Percentiles rank a stretch among this genome's conserved stretches.
phyloP scores from a whole-genome alignment of 495 filamentous ascomycete species.

The Hyaloscypha bicolor region DNA sequence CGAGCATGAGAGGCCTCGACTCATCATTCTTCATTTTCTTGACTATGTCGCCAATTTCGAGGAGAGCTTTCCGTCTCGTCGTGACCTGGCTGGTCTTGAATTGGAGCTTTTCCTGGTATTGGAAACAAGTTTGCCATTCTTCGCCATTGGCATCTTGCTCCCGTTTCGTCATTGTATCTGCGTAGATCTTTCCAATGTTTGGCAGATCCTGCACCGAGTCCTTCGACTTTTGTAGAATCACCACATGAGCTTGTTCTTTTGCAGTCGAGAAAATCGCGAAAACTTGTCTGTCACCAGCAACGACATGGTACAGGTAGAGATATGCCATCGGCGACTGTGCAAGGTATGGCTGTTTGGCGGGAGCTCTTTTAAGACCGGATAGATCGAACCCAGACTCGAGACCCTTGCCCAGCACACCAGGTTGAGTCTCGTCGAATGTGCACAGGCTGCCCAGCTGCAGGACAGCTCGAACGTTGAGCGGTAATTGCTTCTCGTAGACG shows the following conservation, averaged over 20 bases:
- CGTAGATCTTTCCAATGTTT: constrained; percentile 88
- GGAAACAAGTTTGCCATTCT: constrained; percentile 75
- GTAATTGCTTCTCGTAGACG: constrained; percentile 92
- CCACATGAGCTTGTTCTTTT: constrained; percentile 76
- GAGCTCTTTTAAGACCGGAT: constrained; percentile 66
- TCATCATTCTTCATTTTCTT: constrained; percentile 90
- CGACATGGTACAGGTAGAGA: constrained; percentile 89
- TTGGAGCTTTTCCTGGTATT: constrained; percentile 83
- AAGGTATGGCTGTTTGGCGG: constrained; percentile 72
- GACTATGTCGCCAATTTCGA: constrained; percentile 80
- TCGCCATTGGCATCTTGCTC: constrained; percentile 66
- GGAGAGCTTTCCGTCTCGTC: constrained; percentile 82
- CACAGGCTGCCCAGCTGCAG: constrained; percentile 90
- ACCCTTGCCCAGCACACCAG: constrained; percentile 89
- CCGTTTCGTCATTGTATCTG: constrained; percentile 68
- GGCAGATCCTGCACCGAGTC: constrained; percentile 78
- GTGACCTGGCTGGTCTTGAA: constrained; percentile 88
- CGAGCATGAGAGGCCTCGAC: constrained; percentile 73
- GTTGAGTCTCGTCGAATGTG: constrained; percentile 89
- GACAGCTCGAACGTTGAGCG: constrained; percentile 79
- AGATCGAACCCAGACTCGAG: constrained; percentile 94
- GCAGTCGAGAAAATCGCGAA: constrained; percentile 91
- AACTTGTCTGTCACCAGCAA: constrained; percentile 85
- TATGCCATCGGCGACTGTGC: constrained; percentile 69
- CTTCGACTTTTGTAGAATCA: constrained; percentile 77